These are phyloP conservation scores for Daphne laureola DNA, from an alignment of 441 rosid species.

Conservation along the genomic window DNA sequence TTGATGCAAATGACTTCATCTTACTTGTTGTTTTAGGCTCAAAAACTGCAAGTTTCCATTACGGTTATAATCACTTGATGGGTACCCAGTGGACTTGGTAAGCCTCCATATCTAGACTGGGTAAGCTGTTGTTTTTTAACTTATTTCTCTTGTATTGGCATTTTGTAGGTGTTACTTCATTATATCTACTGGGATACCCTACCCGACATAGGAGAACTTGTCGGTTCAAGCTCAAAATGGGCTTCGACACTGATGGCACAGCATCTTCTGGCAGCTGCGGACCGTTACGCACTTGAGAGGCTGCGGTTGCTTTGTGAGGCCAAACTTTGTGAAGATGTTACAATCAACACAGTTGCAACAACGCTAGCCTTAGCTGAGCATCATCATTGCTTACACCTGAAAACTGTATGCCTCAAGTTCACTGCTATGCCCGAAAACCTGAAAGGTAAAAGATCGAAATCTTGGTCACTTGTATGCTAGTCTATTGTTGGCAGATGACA, in stretches of 20 bases:
- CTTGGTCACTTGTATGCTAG: no score
- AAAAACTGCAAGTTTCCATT: neutral
- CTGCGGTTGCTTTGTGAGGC: conserved; percentile 75
- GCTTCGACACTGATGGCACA: conserved; percentile 77
- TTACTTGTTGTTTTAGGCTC: conserved; percentile 6
- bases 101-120: conserved; percentile 2
- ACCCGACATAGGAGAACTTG: conserved; percentile 65
- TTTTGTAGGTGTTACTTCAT: conserved; percentile 66
- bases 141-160: conserved; percentile 11
- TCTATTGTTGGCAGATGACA: no score
- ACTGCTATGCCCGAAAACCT: conserved; percentile 67
- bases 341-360: conserved; percentile 82
- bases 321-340: conserved; percentile 65
- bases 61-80: no score
- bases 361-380: conserved; percentile 92
- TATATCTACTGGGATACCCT: conserved; percentile 82
- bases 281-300: conserved; percentile 81
- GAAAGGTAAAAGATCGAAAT: conserved; percentile 35
- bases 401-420: conserved; percentile 71
- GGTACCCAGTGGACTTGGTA: neutral
- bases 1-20: conserved; percentile 10
- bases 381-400: conserved; percentile 73
- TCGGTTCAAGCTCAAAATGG: conserved; percentile 57
- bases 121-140: conserved; percentile 9
- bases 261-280: conserved; percentile 92